Conservation (phyloP, 2,329 filamentous ascomycete species). For the Alternaria ventricosa region DNA sequence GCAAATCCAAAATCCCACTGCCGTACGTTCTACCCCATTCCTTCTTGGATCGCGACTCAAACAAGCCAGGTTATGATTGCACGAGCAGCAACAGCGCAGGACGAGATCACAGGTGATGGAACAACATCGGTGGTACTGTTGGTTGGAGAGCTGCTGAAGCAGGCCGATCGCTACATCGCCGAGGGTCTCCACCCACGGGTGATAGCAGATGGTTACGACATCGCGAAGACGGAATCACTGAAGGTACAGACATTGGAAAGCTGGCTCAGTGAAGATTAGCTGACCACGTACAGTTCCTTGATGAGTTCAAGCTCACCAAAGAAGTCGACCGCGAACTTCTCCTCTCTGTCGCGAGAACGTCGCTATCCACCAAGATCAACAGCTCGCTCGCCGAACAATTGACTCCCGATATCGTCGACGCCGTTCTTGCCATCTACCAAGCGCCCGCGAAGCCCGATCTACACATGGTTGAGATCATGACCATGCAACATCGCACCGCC, state of each 20-base stretch:
- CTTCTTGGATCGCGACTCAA: constrained; percentile 6
- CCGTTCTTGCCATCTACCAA: constrained; percentile 92
- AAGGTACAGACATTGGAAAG: constrained; percentile 63
- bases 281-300: constrained; percentile 72
- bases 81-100: constrained; percentile 90
- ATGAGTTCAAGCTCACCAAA: constrained; percentile 86
- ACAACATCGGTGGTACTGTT: constrained; percentile 95
- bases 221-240: constrained; percentile 90
- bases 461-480: constrained; percentile 99
- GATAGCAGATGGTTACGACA: constrained; percentile 96
- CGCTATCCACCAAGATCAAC: constrained; percentile 94
- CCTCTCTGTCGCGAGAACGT: constrained; percentile 90
- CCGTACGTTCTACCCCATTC: constrained; percentile 60
- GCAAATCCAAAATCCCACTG: constrained; percentile 98
- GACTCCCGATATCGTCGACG: constrained; percentile 94
- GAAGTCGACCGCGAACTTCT: constrained; percentile 94
- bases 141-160: constrained; percentile 96
- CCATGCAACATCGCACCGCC: constrained; percentile 97
- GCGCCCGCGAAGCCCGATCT: constrained; percentile 90
- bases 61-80: constrained; percentile 68
- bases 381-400: constrained; percentile 85
- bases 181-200: constrained; percentile 97
- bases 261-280: neutral
- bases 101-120: constrained; percentile 97
- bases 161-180: constrained; percentile 93